Conservation (phyloP, 306 rosid genomes). For the Echinosophora koreensis region DNA sequence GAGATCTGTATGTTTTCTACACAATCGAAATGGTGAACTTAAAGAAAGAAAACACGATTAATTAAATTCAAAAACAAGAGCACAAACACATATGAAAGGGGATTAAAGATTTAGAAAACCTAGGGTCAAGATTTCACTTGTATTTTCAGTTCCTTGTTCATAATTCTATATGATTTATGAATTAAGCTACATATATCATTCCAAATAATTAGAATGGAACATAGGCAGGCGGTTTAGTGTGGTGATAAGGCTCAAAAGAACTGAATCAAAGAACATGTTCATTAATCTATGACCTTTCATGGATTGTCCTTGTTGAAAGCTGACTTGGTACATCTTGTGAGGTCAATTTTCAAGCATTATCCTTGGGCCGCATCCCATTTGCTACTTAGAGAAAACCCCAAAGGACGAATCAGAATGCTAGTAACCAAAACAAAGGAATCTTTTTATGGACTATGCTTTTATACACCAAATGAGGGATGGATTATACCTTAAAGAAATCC, state of each 20-base stretch:
- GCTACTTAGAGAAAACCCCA: neutral
- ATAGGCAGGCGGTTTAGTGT: neutral
- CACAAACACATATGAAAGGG: no score
- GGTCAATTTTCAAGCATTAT: neutral
- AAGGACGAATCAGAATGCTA: neutral
- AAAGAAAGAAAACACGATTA: no score
- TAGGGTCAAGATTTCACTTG: no score
- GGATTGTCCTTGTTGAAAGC: neutral
- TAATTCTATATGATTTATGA: no score
- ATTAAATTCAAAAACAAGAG: no score
- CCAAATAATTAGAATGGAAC: no score
- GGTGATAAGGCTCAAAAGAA: neutral
- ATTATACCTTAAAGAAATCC: slow-evolving; percentile 13
- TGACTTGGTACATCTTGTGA: neutral
- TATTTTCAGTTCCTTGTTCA: no score
- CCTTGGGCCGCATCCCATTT: slow-evolving; percentile 34
- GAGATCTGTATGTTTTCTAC: no score
- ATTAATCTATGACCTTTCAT: neutral
- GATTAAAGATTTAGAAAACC: no score
- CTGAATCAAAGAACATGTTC: neutral
- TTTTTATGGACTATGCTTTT: neutral
- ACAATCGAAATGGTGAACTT: no score
- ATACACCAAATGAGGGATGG: neutral
- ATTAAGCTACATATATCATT: no score
- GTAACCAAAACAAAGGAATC: neutral